Evolutionary conservation across 805 yeast genomes (phyloP), one percentile per base, ranked within the genome.

Genomic region (Saccharomycopsis amapae): DNA sequence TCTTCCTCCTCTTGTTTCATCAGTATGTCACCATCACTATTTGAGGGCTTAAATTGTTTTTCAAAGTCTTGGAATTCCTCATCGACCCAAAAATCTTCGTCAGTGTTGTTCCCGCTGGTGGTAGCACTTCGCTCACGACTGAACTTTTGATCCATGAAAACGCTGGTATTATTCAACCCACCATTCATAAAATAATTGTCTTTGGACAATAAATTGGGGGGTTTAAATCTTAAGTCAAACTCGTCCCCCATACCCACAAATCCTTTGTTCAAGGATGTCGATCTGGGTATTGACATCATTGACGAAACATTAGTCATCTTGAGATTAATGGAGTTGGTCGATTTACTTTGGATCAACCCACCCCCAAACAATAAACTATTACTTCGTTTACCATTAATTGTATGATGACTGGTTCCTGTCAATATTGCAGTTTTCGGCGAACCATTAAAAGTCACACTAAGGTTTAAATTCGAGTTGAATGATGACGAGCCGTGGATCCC

Each of bases 321-420:
- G 17, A 48, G 25, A 20, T 42, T 46, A 17, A 47, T 47, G 3
- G 41, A 35, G 25, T 47, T 47, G 15, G 50, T 47, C 4, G 50
- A 47, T 30, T 44, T 47, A 20, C 48, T 48, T 33, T 48, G 51
- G 13, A 44, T 45, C n/a, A 48, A 31, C 10, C 51, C 51, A 34
- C 49, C 22, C 3, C 51, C 51, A 38, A 48, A 48, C 12, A 47
- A 31, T 7, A 47, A n/a, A n/a, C 44, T 20, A 13, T 36, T 25
- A 17, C 50, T 30, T 34, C 38, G 26, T 13, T 38, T 44, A 19
- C 30, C 26, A 25, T 5, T 42, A 12, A 25, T 34, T 15, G 32
- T 18, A 30, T 35, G 45, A 20, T 26, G 40, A 7, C 45, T 35
- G n/a, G 39, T 37, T 10, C 47, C 48, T 7, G 50, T 36, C 12